Evolutionary conservation across 306 rosid species (phyloP), one percentile per base, ranked within the genome.

Genomic region (Ormosia semicastrata): DNA sequence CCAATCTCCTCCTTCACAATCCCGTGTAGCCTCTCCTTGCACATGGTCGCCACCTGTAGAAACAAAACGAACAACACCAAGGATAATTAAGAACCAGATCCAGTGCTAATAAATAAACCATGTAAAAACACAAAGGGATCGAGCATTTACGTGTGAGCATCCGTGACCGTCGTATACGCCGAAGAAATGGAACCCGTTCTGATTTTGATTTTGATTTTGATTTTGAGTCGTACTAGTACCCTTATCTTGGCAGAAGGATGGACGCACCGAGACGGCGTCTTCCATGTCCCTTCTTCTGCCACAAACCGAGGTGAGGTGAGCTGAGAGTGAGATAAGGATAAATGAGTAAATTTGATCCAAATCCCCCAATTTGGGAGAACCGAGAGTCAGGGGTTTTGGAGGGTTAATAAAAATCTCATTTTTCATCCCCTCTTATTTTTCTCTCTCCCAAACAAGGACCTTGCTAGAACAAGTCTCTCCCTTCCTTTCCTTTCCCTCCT

Each of bases 251-350:
- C 47, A 62, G 41, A 82, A 88, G 5, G 70, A 84, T 0, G 92
- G 94, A 64, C 73, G 88, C 29, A 92, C 87, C 1, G 97, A 93
- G 62, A 91, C 93, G 0, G 92, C 80, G 36, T 95, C 99, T 73
- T 95, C 99, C 99, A 95, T 95, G 15, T 95, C 99, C 79, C 97
- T 85, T 44, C 98, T 89, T 34, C 98, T 79, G 2, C 99, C 99
- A 60, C 99, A 92, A 53, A 95, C 96, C 2, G 99, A 93, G 2
- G 97, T 91, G 8, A 91, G n/a, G n/a, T n/a, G n/a, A n/a, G n/a
- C n/a, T n/a, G n/a, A n/a, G n/a, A n/a, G n/a, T n/a, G n/a, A n/a
- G n/a, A n/a, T n/a, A n/a, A n/a, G n/a, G n/a, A n/a, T n/a, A n/a
- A n/a, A n/a, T n/a, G n/a, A n/a, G n/a, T n/a, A n/a, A n/a, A n/a